These are phyloP conservation scores for Ascochyta lentis DNA, from an alignment of 2,329 filamentous ascomycete genomes.

Conservation along the genomic window DNA sequence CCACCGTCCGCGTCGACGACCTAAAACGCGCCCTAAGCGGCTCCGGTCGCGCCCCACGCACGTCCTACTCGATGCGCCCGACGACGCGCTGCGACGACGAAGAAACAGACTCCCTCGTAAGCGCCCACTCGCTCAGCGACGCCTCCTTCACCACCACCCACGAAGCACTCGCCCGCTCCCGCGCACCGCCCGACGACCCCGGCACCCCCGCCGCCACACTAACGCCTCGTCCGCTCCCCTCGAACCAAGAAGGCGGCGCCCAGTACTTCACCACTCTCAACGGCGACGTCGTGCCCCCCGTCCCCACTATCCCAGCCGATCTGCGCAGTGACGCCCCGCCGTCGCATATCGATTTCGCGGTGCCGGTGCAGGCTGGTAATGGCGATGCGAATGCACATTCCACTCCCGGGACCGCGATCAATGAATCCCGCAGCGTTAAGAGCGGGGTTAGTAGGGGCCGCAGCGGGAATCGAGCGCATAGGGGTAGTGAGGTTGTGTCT, in stretches of 20 bases:
- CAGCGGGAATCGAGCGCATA: constrained; percentile 28
- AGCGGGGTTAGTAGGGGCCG: constrained; percentile 27
- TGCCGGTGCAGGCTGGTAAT: constrained; percentile 27
- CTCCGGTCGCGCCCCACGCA: constrained; percentile 37
- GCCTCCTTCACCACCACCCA: constrained; percentile 55
- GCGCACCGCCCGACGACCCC: constrained; percentile 17
- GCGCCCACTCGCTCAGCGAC: constrained; percentile 73
- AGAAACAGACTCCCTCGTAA: constrained; percentile 71
- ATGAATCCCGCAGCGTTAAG: constrained; percentile 33
- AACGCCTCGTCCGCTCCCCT: constrained; percentile 27
- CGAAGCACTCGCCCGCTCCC: constrained; percentile 11
- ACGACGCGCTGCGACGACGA: constrained; percentile 46
- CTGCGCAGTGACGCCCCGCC: constrained; percentile 29
- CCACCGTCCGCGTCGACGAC: constrained; percentile 54
- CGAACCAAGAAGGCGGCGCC: constrained; percentile 14
- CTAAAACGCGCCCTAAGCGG: constrained; percentile 55
- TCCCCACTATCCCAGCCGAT: constrained; percentile 42
- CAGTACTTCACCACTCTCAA: constrained; percentile 11
- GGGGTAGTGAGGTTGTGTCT: constrained; percentile 16
- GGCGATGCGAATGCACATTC: background rate
- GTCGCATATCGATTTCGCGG: constrained; percentile 16
- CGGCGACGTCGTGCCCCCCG: constrained; percentile 36
- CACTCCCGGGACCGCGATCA: too few species aligned
- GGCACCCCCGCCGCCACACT: constrained; percentile 33
- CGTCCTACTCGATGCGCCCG: constrained; percentile 38